phyloP scores from a whole-genome alignment of 345 rosid genomes.

The Litchi chinensis region DNA sequence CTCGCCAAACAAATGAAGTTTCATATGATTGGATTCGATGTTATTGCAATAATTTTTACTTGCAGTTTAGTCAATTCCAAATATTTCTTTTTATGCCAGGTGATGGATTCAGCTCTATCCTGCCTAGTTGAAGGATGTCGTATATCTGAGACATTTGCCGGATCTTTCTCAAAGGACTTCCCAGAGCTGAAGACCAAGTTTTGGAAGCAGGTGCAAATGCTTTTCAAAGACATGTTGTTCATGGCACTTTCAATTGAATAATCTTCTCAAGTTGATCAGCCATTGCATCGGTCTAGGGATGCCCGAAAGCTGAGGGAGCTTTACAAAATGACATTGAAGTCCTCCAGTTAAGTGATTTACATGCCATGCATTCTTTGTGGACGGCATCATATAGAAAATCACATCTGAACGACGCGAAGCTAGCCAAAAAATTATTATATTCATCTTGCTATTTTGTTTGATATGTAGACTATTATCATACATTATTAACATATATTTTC shows the following conservation, averaged over 20 bases:
- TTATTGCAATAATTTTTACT: background rate
- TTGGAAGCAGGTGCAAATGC: constrained; percentile 66
- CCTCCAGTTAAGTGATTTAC: constrained; percentile 52
- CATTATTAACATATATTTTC: too few species aligned
- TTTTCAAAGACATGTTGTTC: constrained; percentile 69
- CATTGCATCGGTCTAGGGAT: constrained; percentile 46
- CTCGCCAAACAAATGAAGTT: too few species aligned
- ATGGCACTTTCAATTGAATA: constrained; percentile 42
- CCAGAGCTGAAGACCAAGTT: too few species aligned
- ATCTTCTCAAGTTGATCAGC: constrained; percentile 28
- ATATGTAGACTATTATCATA: too few species aligned
- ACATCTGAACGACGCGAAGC: too few species aligned
- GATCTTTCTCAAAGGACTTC: too few species aligned
- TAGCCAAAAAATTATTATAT: too few species aligned
- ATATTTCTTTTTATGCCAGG: too few species aligned
- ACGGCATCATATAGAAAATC: constrained; percentile 33
- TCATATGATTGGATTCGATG: background rate
- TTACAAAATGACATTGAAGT: constrained; percentile 71
- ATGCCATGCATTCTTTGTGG: constrained; percentile 61
- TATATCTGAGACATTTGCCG: too few species aligned
- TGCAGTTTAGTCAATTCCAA: background rate
- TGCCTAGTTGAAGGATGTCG: too few species aligned
- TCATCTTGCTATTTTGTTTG: too few species aligned
- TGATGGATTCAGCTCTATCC: too few species aligned
- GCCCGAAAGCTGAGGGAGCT: constrained; percentile 53